Base-by-base conservation (phyloP, 345 rosid species). In the Hibiscus syriacus region DNA sequence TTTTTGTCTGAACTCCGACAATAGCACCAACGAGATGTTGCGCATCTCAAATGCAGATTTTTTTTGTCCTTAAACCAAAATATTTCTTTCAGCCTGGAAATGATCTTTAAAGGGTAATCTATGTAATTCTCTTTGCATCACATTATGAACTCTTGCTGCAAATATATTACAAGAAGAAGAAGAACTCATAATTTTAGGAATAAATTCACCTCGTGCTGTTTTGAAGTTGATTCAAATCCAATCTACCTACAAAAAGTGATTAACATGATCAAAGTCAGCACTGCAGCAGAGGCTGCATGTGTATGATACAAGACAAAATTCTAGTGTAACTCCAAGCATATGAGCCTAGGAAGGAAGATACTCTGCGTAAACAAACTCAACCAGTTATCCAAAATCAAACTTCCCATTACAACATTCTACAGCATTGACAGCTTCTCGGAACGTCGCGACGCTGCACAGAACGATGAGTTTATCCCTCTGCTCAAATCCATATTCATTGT, bases 351-450 rank as follows among this genome's bases (percentile, higher is more conserved):
- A 43, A 43, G n/a, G 16, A 11, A 43, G 16, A 5, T 43, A 11
- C n/a, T 43, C 1, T 13, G n/a, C n/a, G n/a, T 43, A 50, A 19
- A 50, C 66, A 59, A 94, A 81, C 62, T 89, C 95, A 13, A 85
- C 91, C 52, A 85, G 76, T 29, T 89, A 78, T 2, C 92, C 90
- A 43, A 91, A 82, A 49, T 87, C 87, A 57, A 91, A 94, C 77
- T 83, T 79, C 10, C 85, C 89, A n/a, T 83, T n/a, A 70, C 83
- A 82, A 41, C 90, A 79, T 80, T 84, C 89, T 6, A 87, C 73
- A 49, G 96, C 97, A 64, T 72, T 81, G 11, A 89, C 72, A 41
- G 91, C 86, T 77, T 85, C 91, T 66, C 84, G 86, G 60, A 89
- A 94, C 0, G 87, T 74, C 2, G 92, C 55, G 45, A 86, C 87